A percentile compares a stretch with the other conserved stretches of the same genome.
Evolutionary conservation across 2,329 filamentous ascomycete genomes (phyloP).

Genomic region (Aspergillus uvarum): DNA sequence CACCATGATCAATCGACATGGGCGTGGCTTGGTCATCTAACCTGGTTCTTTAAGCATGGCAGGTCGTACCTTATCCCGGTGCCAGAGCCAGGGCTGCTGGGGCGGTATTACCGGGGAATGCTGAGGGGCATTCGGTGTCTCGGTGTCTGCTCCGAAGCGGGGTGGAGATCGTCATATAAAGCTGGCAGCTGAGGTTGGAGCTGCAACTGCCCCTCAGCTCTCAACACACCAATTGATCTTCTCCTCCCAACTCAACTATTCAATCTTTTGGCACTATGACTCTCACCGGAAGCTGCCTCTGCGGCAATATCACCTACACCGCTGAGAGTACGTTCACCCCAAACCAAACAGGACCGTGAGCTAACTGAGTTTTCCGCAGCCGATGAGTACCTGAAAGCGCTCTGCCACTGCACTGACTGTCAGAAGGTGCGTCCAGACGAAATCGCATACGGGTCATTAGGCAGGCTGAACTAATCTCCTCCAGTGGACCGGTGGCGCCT

Average conservation of each 20-base stretch:
- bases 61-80: too few species aligned
- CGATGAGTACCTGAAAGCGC: conserved; percentile 44
- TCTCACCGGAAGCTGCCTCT: conserved; percentile 36
- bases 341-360: too few species aligned
- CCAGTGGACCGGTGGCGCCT: conserved; percentile 55
- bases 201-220: too few species aligned
- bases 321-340: conserved; percentile 24
- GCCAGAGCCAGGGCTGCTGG: too few species aligned
- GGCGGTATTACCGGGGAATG: background rate
- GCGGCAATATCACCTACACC: conserved; percentile 32
- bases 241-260: background rate
- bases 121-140: background rate
- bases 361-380: conserved; percentile 28
- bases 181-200: background rate
- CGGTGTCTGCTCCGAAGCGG: background rate
- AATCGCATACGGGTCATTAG: too few species aligned
- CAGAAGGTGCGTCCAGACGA: conserved; percentile 47
- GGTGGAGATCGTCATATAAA: background rate
- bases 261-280: conserved; percentile 22
- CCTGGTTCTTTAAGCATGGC: too few species aligned
- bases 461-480: background rate
- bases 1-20: background rate
- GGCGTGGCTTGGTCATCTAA: background rate
- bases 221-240: background rate
- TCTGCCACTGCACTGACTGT: conserved; percentile 57